These are phyloP conservation scores for Ophiocordyceps camponoti-floridani DNA, from an alignment of 2,329 filamentous ascomycete species.

Conservation along the genomic window DNA sequence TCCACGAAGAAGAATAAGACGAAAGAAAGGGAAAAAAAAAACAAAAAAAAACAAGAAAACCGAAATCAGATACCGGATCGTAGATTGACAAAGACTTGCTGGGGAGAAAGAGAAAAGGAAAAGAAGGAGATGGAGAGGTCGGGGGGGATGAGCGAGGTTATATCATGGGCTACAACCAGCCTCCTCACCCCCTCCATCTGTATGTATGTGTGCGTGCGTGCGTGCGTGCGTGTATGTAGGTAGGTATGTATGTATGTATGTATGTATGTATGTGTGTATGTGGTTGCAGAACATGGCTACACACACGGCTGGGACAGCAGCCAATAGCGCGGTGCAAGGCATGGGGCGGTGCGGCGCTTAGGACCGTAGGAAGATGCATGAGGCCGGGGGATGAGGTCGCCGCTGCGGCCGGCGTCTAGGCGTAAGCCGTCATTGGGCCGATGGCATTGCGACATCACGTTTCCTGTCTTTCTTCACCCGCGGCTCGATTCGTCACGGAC, in stretches of 20 bases:
- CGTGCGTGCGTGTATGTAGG: too few relatives aligned
- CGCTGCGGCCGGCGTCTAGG: background rate
- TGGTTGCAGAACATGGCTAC: background rate
- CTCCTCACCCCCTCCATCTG: too few relatives aligned
- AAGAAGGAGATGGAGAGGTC: background rate
- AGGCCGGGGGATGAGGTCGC: background rate
- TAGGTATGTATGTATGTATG: too few relatives aligned
- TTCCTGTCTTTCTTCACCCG: too few relatives aligned
- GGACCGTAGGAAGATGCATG: background rate
- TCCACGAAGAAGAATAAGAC: slow-evolving; percentile 16
- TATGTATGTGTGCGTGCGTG: too few relatives aligned
- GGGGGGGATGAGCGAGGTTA: background rate
- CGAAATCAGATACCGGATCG: slow-evolving; percentile 32
- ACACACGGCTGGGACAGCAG: background rate
- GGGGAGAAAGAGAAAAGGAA: slow-evolving; percentile 29
- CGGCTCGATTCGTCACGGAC: background rate
- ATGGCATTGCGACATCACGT: background rate
- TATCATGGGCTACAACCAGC: too few relatives aligned
- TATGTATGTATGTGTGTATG: too few relatives aligned
- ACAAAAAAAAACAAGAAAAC: slow-evolving; percentile 10
- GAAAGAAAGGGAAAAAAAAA: slow-evolving; percentile 18
- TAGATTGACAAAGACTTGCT: slow-evolving; percentile 43
- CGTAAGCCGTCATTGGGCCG: background rate
- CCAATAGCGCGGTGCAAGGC: background rate
- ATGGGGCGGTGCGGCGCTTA: background rate